Conservation (phyloP, 352 stramenopile species). For the Globisporangium okanoganense region DNA sequence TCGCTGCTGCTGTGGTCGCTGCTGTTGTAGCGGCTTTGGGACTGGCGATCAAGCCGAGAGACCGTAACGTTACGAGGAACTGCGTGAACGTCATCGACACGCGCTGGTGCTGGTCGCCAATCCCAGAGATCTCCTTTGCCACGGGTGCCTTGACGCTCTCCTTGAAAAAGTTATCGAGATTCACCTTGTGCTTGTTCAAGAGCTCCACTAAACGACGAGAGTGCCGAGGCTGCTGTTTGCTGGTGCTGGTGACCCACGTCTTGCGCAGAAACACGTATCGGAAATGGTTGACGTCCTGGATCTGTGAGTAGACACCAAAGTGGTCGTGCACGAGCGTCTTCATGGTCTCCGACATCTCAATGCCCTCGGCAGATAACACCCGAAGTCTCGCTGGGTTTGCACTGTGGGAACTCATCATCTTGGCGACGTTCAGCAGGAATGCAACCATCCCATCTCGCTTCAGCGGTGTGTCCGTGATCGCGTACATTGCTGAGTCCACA, state of each 20-base stretch:
- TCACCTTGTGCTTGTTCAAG: conserved; percentile 26
- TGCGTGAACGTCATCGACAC: conserved; percentile 23
- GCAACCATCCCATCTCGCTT: conserved; percentile 40
- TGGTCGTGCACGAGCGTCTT: conserved; percentile 48
- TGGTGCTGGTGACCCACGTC: background rate
- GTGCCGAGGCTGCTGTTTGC: background rate
- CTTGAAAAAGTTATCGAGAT: conserved; percentile 40
- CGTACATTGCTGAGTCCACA: conserved; percentile 42
- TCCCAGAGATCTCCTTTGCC: conserved; percentile 1
- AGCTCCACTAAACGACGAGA: conserved; percentile 21
- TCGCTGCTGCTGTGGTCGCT: background rate
- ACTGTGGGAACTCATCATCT: conserved; percentile 42
- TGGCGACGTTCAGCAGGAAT: conserved; percentile 45
- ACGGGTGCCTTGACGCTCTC: conserved; percentile 22
- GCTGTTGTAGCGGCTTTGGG: background rate
- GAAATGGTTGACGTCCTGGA: conserved; percentile 65
- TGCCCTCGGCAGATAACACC: conserved; percentile 41
- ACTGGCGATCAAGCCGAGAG: conserved; percentile 25
- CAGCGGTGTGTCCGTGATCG: conserved; percentile 40
- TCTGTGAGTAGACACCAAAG: conserved; percentile 49
- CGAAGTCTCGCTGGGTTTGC: conserved; percentile 30
- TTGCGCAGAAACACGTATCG: conserved; percentile 44
- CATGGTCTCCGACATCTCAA: conserved; percentile 57
- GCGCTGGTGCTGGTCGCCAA: background rate
- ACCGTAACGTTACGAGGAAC: conserved; percentile 27